Evolutionary conservation across 1,284 basidiomycete species (phyloP).

Genomic region (Rhodofomes roseus): DNA sequence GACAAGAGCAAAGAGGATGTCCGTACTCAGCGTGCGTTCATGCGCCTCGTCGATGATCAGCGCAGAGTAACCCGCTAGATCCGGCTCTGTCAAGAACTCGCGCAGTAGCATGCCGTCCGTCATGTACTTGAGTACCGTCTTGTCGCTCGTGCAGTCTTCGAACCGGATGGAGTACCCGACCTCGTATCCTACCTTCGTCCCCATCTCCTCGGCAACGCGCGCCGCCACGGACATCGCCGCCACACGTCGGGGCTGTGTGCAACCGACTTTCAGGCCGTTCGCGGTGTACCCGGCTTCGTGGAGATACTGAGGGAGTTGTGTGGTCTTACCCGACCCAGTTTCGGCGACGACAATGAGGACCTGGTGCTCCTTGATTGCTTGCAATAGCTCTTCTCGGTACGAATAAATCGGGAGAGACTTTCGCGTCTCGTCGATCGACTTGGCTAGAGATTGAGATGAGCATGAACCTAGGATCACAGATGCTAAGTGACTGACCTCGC

Average conservation of each 20-base stretch:
- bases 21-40: constrained; percentile 92
- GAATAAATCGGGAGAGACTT: constrained; percentile 89
- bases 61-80: constrained; percentile 88
- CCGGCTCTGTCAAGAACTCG: constrained; percentile 94
- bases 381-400: constrained; percentile 83
- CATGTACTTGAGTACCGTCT: constrained; percentile 97
- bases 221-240: constrained; percentile 99
- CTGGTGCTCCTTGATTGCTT: constrained; percentile 89
- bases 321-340: constrained; percentile 97
- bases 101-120: constrained; percentile 97
- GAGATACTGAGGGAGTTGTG: constrained; percentile 96
- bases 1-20: constrained; percentile 94
- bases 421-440: constrained; percentile 86
- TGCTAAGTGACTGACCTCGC: constrained; percentile 55
- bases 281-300: constrained; percentile 96
- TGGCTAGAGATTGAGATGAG: constrained; percentile 44
- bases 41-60: constrained; percentile 98
- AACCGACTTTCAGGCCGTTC: constrained; percentile 88
- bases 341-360: constrained; percentile 91
- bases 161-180: constrained; percentile 99
- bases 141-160: constrained; percentile 98
- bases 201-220: constrained; percentile 99
- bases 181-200: constrained; percentile 92
- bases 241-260: constrained; percentile 97
- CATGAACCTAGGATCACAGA: constrained; percentile 1